phyloP scores from a whole-genome alignment of 1,284 basidiomycete genomes.

The Sanghuangporus weigelae region DNA sequence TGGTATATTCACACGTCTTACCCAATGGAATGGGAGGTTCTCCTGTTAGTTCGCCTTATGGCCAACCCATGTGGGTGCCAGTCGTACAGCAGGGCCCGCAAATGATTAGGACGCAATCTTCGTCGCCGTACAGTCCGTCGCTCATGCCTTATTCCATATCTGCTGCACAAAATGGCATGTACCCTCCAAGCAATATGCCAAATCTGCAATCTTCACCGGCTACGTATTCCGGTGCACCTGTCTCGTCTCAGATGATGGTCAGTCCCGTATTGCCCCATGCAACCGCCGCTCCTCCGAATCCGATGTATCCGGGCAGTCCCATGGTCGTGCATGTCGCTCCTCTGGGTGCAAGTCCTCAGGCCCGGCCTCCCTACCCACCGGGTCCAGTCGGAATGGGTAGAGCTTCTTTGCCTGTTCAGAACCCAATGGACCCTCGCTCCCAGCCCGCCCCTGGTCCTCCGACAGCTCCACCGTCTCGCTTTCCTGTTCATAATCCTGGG shows the following conservation, averaged over 20 bases:
- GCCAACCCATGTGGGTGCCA: conserved; percentile 62
- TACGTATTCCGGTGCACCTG: conserved; percentile 37
- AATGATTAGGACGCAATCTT: conserved; percentile 49
- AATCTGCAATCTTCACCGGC: conserved; percentile 33
- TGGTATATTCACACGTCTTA: conserved; percentile 58
- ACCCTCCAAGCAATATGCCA: conserved; percentile 36
- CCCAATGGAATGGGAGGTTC: conserved; percentile 47
- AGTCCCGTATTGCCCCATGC: conserved; percentile 65
- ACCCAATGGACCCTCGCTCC: conserved; percentile 29
- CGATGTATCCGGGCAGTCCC: conserved; percentile 63
- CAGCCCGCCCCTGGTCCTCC: conserved; percentile 30
- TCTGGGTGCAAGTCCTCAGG: conserved; percentile 20
- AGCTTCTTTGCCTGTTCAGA: conserved; percentile 22
- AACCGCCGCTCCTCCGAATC: conserved; percentile 30
- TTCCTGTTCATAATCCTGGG: conserved; percentile 26
- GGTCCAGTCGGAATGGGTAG: conserved; percentile 20
- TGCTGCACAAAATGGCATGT: conserved; percentile 41
- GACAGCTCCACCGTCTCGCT: conserved; percentile 25
- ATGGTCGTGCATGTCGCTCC: conserved; percentile 54
- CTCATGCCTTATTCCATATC: conserved; percentile 60
- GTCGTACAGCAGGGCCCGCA: conserved; percentile 43
- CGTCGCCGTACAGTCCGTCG: conserved; percentile 57
- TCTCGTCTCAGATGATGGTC: conserved; percentile 50
- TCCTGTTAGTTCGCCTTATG: conserved; percentile 45
- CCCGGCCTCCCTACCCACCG: conserved; percentile 7